A percentile compares a stretch with the other conserved stretches of the same genome.
phyloP scores from a whole-genome alignment of 352 stramenopile genomes.

The Phytopythium vexans region DNA sequence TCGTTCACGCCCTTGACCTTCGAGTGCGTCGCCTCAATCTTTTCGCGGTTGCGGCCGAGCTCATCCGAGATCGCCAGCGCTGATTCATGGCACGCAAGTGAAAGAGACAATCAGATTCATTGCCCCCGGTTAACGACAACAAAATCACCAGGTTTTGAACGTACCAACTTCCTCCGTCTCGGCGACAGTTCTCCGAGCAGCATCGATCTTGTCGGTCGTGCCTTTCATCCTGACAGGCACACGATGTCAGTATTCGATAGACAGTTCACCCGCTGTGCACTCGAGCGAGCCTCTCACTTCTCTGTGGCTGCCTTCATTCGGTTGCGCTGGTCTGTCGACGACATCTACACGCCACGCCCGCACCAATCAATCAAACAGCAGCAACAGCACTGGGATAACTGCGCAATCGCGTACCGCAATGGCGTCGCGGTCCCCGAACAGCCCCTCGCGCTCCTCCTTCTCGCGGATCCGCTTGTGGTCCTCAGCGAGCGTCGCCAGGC shows the following conservation, averaged over 20 bases:
- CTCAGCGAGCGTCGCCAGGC: constrained; percentile 68
- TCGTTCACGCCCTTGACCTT: constrained; percentile 87
- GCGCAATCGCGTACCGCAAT: constrained; percentile 36
- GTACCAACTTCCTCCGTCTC: constrained; percentile 86
- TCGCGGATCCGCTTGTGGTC: constrained; percentile 82
- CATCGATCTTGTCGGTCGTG: constrained; percentile 77
- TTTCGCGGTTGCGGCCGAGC: constrained; percentile 79
- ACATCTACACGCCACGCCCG: constrained; percentile 22
- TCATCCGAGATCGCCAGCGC: constrained; percentile 81
- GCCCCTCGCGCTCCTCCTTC: constrained; percentile 78
- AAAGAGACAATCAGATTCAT: not conserved
- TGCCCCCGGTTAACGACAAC: not conserved
- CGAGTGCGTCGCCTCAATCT: constrained; percentile 76
- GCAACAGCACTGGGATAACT: not conserved
- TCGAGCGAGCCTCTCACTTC: constrained; percentile 39
- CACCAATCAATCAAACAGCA: constrained; percentile 2
- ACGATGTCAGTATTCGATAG: not conserved
- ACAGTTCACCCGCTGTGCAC: not conserved
- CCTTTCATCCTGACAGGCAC: constrained; percentile 66
- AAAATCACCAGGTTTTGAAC: constrained; percentile 6
- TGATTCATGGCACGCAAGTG: constrained; percentile 9
- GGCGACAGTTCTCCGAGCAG: constrained; percentile 72
- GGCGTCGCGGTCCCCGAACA: constrained; percentile 77
- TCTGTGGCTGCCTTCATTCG: constrained; percentile 78
- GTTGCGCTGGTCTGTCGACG: constrained; percentile 65